Evolutionary conservation across 2,329 filamentous ascomycete species (phyloP).

Genomic region (Coccinonectria pachysandricola): DNA sequence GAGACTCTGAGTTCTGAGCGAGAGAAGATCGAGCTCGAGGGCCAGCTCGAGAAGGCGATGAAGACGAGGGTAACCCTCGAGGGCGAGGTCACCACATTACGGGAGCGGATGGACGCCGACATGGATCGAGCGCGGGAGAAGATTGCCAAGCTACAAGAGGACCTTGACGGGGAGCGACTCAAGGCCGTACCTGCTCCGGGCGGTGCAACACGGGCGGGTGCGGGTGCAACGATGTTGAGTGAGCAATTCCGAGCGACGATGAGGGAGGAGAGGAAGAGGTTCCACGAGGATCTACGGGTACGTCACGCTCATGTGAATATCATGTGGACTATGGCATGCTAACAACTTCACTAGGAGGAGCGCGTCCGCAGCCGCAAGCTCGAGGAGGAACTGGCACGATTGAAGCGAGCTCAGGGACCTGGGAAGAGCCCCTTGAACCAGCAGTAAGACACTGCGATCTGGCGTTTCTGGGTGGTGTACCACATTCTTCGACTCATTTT

Average conservation of each 20-base stretch:
- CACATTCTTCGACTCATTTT: too few relatives aligned
- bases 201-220: constrained; percentile 25
- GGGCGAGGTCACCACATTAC: constrained; percentile 14
- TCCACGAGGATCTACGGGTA: constrained; percentile 44
- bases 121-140: constrained; percentile 26
- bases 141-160: constrained; percentile 35
- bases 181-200: constrained; percentile 28
- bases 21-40: constrained; percentile 35
- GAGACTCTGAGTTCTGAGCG: constrained; percentile 40
- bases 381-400: constrained; percentile 38
- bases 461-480: background rate
- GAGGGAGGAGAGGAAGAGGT: constrained; percentile 47
- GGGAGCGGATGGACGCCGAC: constrained; percentile 31
- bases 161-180: constrained; percentile 40
- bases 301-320: constrained; percentile 11
- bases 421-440: constrained; percentile 35
- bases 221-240: constrained; percentile 42
- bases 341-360: constrained; percentile 34
- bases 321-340: constrained; percentile 10
- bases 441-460: constrained; percentile 9
- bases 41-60: constrained; percentile 23
- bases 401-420: constrained; percentile 32
- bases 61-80: constrained; percentile 11
- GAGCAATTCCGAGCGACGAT: constrained; percentile 46
- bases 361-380: constrained; percentile 36